Conservation (phyloP, 306 rosid species). For the Dryas octopetala region DNA sequence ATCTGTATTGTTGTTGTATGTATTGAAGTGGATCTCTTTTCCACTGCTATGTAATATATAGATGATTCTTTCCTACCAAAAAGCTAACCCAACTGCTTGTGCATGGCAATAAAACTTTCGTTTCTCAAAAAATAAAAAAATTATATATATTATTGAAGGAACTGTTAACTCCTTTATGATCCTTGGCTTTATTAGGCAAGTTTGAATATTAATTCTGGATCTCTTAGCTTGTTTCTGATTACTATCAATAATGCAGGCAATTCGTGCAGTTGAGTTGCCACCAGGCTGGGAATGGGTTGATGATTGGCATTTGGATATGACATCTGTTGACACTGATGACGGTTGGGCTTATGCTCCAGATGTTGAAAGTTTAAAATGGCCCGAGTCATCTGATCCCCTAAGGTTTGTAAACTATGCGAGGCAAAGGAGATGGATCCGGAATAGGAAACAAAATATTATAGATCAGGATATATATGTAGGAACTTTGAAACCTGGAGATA, state of each 20-base stretch:
- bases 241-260: constrained; percentile 41
- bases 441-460: constrained; percentile 50
- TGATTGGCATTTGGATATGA: constrained; percentile 84
- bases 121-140: too few relatives aligned
- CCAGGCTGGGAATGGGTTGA: constrained; percentile 88
- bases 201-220: constrained; percentile 17
- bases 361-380: constrained; percentile 74
- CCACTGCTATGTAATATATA: too few relatives aligned
- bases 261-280: constrained; percentile 51
- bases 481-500: constrained; percentile 81
- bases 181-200: background rate
- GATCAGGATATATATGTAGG: constrained; percentile 62
- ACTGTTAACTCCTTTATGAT: background rate
- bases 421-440: constrained; percentile 84
- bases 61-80: too few relatives aligned
- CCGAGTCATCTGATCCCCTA: constrained; percentile 52
- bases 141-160: background rate
- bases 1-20: too few relatives aligned
- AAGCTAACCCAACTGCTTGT: too few relatives aligned
- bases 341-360: constrained; percentile 85
- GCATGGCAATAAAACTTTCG: too few relatives aligned
- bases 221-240: constrained; percentile 13
- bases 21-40: too few relatives aligned
- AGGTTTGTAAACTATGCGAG: constrained; percentile 53
- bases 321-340: constrained; percentile 52